A percentile compares a stretch with the other conserved stretches of the same genome.
These are phyloP conservation scores for Chamaecrista fasciculata DNA, from an alignment of 306 rosid species.

Conservation along the genomic window DNA sequence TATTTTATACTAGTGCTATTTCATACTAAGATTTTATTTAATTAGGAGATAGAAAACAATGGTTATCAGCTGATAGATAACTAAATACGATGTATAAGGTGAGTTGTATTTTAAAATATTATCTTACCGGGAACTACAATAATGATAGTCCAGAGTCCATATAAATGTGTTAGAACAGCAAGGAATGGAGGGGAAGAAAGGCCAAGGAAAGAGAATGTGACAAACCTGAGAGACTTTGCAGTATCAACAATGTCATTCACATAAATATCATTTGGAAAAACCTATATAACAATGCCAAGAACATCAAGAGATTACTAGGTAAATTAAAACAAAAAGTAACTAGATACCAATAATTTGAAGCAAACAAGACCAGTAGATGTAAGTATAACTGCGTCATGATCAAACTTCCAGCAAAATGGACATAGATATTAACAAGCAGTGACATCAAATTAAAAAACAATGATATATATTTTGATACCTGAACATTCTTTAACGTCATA, in stretches of 20 bases:
- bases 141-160: constrained; percentile 13
- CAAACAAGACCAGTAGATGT: not conserved
- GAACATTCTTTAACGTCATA: constrained; percentile 59
- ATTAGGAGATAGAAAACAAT: not conserved
- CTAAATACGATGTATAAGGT: not conserved
- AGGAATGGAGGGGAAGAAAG: not conserved
- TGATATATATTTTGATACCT: constrained; percentile 52
- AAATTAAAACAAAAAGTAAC: constrained; percentile 5
- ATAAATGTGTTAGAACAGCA: constrained; percentile 10
- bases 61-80: not conserved
- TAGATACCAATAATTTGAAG: constrained; percentile 2
- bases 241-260: constrained; percentile 62
- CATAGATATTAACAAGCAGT: not conserved
- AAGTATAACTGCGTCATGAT: constrained; percentile 4
- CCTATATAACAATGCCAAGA: constrained; percentile 46
- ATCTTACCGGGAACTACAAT: not conserved
- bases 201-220: constrained; percentile 6
- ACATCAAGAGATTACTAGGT: constrained; percentile 22
- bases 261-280: constrained; percentile 71
- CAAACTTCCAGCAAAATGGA: constrained; percentile 21
- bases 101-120: not conserved
- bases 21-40: not conserved
- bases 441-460: constrained; percentile 23
- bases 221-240: constrained; percentile 69
- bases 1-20: not conserved